Evolutionary conservation across 73 alveolate genomes (phyloP), one percentile per base, ranked within the genome.

Genomic region (Tetrahymena borealis): DNA sequence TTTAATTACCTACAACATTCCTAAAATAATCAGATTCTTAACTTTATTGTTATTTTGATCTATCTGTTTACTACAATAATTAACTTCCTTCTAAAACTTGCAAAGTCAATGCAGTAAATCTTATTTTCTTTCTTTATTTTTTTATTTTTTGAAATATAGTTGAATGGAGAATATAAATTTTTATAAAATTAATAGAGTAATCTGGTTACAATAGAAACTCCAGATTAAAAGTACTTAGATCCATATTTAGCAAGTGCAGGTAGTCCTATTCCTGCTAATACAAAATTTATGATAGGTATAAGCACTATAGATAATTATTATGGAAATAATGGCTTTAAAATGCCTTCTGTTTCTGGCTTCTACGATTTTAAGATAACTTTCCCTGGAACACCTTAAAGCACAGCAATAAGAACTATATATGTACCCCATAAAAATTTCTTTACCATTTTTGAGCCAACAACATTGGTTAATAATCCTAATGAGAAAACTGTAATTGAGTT

Each of bases 1-100:
- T 91, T 32, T 38, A 77, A 91, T 33, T 91, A 42, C 95, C 95
- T 1, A 42, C 91, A 32, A 33, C 13, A 12, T 91, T 91, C 78
- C 35, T 35, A 38, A 91, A 78, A 32, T 38, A 78, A 38, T 35
- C 90, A 78, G 90, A 91, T 24, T 91, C 95, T 16, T 78, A 91
- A n/a, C 90, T 60, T 28, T 39, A 78, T 37, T 91, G 95, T 78
- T 38, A 78, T 15, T 91, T 90, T 40, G 95, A 91, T 78, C 39
- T 33, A 38, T 24, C 92, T 18, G 10, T 60, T 18, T 20, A 60
- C 35, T 60, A 60, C 35, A 60, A 60, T 16, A 60, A 60, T n/a
- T 60, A 60, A n/a, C 85, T 60, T 60, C 85, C 85, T 24, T 60
- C 85, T 60, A 60, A 60, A 60, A 60, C 85, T 15, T 60, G 85